phyloP scores from a whole-genome alignment of 495 filamentous ascomycete species.

The Usnea hakonensis region DNA sequence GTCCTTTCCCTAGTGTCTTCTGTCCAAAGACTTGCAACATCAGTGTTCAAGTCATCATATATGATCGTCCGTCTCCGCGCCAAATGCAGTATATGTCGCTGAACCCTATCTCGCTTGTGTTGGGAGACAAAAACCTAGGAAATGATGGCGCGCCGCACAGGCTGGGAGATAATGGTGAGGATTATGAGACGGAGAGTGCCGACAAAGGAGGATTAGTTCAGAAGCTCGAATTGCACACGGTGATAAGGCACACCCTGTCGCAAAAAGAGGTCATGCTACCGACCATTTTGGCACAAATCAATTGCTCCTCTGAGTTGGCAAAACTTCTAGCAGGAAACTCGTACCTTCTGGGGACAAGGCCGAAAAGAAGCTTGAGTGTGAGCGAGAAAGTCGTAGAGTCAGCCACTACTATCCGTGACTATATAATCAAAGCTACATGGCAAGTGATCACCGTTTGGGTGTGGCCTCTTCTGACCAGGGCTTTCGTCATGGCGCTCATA shows the following conservation, averaged over 20 bases:
- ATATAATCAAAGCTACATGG: conserved; percentile 58
- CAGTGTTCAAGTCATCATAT: conserved; percentile 81
- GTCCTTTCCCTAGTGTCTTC: conserved; percentile 59
- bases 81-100: conserved; percentile 97
- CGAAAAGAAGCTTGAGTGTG: conserved; percentile 80
- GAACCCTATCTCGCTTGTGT: conserved; percentile 75
- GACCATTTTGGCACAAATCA: conserved; percentile 87
- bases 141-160: conserved; percentile 26
- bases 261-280: conserved; percentile 74
- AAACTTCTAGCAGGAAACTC: conserved; percentile 81
- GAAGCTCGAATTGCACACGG: conserved; percentile 82
- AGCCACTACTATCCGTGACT: conserved; percentile 73
- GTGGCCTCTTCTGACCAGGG: conserved; percentile 63
- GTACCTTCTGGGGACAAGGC: conserved; percentile 66
- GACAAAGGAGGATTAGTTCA: conserved; percentile 62
- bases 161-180: conserved; percentile 32
- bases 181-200: conserved; percentile 50
- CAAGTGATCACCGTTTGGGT: conserved; percentile 67
- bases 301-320: conserved; percentile 87
- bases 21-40: conserved; percentile 53
- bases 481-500: conserved; percentile 71
- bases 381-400: conserved; percentile 93
- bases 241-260: conserved; percentile 65
- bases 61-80: conserved; percentile 73
- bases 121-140: conserved; percentile 60